Evolutionary conservation across 352 stramenopile genomes (phyloP), one percentile per base, ranked within the genome.

Genomic region (Phytophthora nicotianae): DNA sequence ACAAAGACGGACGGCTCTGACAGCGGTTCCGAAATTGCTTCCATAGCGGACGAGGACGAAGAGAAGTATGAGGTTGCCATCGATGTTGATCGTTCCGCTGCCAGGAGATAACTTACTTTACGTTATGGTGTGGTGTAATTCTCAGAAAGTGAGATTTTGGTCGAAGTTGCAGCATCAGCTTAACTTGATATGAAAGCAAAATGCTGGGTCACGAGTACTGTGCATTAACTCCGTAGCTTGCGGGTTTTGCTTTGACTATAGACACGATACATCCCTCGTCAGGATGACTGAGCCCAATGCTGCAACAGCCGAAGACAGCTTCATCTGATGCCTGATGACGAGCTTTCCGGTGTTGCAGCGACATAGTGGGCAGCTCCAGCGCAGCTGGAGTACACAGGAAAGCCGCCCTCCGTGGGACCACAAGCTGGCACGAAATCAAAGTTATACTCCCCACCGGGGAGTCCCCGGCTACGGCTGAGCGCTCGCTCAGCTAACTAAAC

Each of bases 11-110:
- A 40, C 5, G 58, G 48, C 16, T 68, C 64, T 19, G 46, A 56
- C 23, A 60, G 33, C 9, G 54, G 48, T 13, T 68, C 60, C 13
- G 60, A 68, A 35, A 62, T 33, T 58, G 51, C 33, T 24, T 65
- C 55, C 13, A 19, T 62, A 29, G 49, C 3, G 26, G 51, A 58
- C 21, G 29, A 64, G 17, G 50, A 72, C 20, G 57, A 68, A 32
- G 50, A 67, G 50, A 67, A 72, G 24, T 35, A 48, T 42, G 51
- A 68, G 6, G 48, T 72, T 49, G 51, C 26, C n/a, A 63, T 72
- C 51, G 38, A 65, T 47, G 29, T 66, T 13, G 48, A 61, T 23
- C 56, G 38, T 11, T 19, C 48, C 16, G 21, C 48, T 8, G 47
- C 32, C 16, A 62, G 57, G 26, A 72, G 60, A 40, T 68, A 72